Evolutionary conservation across 2,329 filamentous ascomycete species (phyloP), one percentile per base, ranked within the genome.

Genomic region (Aureobasidium namibiae): DNA sequence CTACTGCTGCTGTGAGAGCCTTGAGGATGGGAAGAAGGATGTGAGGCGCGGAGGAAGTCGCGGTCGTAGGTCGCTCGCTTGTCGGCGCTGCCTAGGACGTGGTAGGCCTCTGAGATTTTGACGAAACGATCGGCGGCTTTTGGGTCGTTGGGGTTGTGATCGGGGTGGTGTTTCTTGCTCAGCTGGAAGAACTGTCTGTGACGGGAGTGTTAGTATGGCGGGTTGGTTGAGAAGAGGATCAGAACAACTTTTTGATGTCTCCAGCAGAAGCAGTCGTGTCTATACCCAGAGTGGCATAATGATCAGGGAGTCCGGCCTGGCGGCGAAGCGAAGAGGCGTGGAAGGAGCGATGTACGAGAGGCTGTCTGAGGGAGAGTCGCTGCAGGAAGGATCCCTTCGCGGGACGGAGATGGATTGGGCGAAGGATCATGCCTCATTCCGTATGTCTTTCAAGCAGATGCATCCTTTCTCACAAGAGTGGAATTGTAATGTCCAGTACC

Each of bases 101-200:
- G 79, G 78, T 96, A 96, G 65, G 92, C 91, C 70, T 94, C 88
- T 70, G 84, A 88, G 70, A 96, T 87, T 66, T 84, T 81, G 72
- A 91, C 84, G 79, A 96, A 99, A 70, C 86, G 88, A 60, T 82
- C 76, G 4, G 85, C 79, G 63, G 92, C 88, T 61, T 76, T 70
- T 4, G 89, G 87, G 73, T 96, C 87, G 66, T 82, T 70, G 61
- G 81, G 89, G 78, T 97, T 95, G 70, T 86, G 85, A 79, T 99
- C 94, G 1, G 94, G 94, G 74, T 99, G 94, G 80, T 96, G 87
- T 57, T 82, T 77, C 75, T 96, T 95, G 69, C 91, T 96, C 71
- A 97, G 88, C 62, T 81, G 75, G 80, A 96, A 97, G 82, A 96
- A 99, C 71, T 83, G 75, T 61, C 64, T 63, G 50, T 29, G 8